Base-by-base conservation (phyloP, 1,284 basidiomycete species). In the Cutaneotrichosporon sp. region DNA sequence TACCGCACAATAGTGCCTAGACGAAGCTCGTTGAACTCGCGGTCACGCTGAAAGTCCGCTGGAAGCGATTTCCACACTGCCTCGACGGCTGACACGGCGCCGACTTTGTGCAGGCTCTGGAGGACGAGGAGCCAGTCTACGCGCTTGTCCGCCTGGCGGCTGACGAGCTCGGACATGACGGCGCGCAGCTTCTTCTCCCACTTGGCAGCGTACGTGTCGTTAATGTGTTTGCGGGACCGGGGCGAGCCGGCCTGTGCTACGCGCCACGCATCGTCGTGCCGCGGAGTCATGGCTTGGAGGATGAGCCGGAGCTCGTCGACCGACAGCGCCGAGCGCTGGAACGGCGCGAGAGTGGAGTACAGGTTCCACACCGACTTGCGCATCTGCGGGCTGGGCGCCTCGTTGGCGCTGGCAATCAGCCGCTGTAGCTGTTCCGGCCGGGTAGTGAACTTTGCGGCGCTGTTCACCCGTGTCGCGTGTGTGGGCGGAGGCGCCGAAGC, bases 71-170 rank as follows among this genome's bases (percentile, higher is more conserved):
- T 20, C 4, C 33, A 18, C 13, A 60, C 34, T 5, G 49, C 30
- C 46, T 60, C 55, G 51, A 40, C 33, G 1, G 50, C 45, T 4
- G 30, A 14, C 5, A 55, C 33, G 4, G 46, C 22, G n/a, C 59
- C 59, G 12, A 55, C 37, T 12, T 38, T 43, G 17, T 41, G 39
- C 13, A 60, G 46, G 4, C 43, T 18, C 9, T 42, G 47, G n/a
- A 60, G 23, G 8, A 53, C 44, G 39, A 57, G 47, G 8, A 45
- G 40, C 59, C 59, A 60, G 50, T 60, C 59, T 17, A 23, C 36
- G 21, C 46, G 33, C 17, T 42, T 12, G 33, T 47, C 46, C 5
- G 40, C 50, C 10, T 40, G n/a, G 43, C 52, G 49, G 4, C n/a
- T 15, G 10, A 52, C 30, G 13, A 58, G 35, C 21, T 49, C 41